Conservation (phyloP, 176 grass and related monocot species). For the Cymbopogon citratus region DNA sequence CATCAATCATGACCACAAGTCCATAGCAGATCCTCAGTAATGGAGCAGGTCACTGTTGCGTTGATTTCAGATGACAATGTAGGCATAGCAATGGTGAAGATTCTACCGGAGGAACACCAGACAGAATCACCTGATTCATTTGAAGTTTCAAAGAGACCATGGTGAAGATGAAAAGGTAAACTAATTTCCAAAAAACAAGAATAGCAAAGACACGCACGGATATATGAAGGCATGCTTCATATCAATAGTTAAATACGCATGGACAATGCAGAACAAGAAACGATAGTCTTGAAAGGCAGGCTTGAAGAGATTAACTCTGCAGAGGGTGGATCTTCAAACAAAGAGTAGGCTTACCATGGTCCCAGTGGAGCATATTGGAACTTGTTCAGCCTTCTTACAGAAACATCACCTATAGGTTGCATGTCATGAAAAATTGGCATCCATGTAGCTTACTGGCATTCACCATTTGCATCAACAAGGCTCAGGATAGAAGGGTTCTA, state of each 20-base stretch:
- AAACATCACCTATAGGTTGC: neutral
- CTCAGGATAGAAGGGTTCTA: slow-evolving; percentile 56
- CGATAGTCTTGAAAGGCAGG: neutral
- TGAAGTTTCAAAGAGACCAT: neutral
- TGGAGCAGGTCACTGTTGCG: neutral
- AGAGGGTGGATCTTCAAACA: neutral
- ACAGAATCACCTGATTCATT: neutral
- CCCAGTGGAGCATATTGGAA: neutral
- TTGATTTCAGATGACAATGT: neutral
- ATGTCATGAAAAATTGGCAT: slow-evolving; percentile 6
- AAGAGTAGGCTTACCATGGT: neutral
- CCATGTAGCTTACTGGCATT: neutral
- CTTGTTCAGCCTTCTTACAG: neutral
- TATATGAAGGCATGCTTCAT: neutral
- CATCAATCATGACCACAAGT: neutral
- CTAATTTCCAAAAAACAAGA: neutral
- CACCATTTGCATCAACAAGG: slow-evolving; percentile 25
- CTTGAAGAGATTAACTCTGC: neutral
- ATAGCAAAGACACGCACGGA: neutral
- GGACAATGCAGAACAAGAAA: neutral
- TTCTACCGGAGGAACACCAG: neutral
- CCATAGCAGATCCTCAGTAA: neutral
- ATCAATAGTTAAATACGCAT: neutral
- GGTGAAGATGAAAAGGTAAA: neutral
- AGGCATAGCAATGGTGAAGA: neutral